These are phyloP conservation scores for Aspergillus sp. DNA, from an alignment of 2,329 filamentous ascomycete genomes.

Conservation along the genomic window DNA sequence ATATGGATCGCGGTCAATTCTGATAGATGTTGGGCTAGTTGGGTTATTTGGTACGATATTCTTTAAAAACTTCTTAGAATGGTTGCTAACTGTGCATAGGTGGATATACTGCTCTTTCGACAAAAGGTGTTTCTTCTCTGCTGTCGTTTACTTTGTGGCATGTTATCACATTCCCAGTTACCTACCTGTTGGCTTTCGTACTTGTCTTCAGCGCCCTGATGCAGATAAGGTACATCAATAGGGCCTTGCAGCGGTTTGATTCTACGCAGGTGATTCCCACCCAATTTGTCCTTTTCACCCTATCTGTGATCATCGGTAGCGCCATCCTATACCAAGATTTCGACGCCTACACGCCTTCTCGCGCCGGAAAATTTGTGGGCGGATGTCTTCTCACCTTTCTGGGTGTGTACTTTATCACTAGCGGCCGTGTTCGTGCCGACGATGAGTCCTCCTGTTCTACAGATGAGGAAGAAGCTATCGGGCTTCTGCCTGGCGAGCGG, in stretches of 20 bases:
- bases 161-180: slow-evolving; percentile 87
- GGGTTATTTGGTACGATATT: slow-evolving; percentile 73
- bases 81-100: slow-evolving; percentile 50
- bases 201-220: slow-evolving; percentile 83
- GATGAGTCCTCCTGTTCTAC: slow-evolving; percentile 66
- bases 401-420: slow-evolving; percentile 96
- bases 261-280: slow-evolving; percentile 97
- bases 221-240: slow-evolving; percentile 97
- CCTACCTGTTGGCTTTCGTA: slow-evolving; percentile 78
- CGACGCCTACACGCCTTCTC: slow-evolving; percentile 71
- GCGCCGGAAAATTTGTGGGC: slow-evolving; percentile 80
- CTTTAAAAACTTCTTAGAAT: neutral
- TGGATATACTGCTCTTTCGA: slow-evolving; percentile 94
- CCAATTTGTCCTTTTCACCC: slow-evolving; percentile 94
- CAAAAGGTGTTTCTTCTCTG: slow-evolving; percentile 94
- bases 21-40: slow-evolving; percentile 91
- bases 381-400: slow-evolving; percentile 92
- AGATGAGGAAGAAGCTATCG: slow-evolving; percentile 58
- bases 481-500: slow-evolving; percentile 38
- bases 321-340: slow-evolving; percentile 94
- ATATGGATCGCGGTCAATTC: slow-evolving; percentile 81
- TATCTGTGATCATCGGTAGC: slow-evolving; percentile 92
- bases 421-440: slow-evolving; percentile 63
- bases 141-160: slow-evolving; percentile 87
- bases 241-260: slow-evolving; percentile 84